These are phyloP conservation scores for Rusavskia elegans DNA, from an alignment of 495 filamentous ascomycete genomes.

Conservation along the genomic window DNA sequence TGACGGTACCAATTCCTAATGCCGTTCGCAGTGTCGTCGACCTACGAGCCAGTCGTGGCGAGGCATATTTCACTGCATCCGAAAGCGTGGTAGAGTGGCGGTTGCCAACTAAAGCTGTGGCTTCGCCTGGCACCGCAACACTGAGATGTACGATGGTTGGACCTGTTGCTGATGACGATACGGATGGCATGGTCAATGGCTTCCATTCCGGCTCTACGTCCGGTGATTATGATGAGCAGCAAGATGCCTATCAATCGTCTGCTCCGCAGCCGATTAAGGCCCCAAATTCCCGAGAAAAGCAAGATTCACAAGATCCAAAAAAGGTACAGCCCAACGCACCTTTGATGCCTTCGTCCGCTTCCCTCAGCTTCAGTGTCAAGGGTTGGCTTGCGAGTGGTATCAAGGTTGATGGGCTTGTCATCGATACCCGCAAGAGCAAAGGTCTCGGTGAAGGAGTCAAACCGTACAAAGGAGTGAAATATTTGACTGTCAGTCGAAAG, in stretches of 20 bases:
- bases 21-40: conserved; percentile 77
- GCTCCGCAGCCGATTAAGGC: conserved; percentile 3
- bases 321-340: conserved; percentile 55
- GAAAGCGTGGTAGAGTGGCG: conserved; percentile 68
- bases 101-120: conserved; percentile 53
- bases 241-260: conserved; percentile 9
- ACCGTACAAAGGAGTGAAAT: conserved; percentile 98
- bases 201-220: conserved; percentile 32
- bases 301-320: conserved; percentile 28
- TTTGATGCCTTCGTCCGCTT: conserved; percentile 81
- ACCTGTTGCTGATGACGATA: conserved; percentile 39
- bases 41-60: conserved; percentile 67
- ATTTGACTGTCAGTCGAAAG: conserved; percentile 72
- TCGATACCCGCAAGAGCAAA: conserved; percentile 73
- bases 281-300: conserved; percentile 3
- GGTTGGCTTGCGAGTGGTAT: conserved; percentile 94
- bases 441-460: conserved; percentile 77
- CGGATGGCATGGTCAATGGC: conserved; percentile 36
- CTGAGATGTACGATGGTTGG: conserved; percentile 70
- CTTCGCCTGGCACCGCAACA: conserved; percentile 49
- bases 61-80: conserved; percentile 62
- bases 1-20: conserved; percentile 67
- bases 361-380: conserved; percentile 77
- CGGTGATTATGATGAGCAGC: conserved; percentile 35
- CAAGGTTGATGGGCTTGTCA: conserved; percentile 71